Conservation (phyloP, 306 rosid species). For the Lagenaria siceraria region DNA sequence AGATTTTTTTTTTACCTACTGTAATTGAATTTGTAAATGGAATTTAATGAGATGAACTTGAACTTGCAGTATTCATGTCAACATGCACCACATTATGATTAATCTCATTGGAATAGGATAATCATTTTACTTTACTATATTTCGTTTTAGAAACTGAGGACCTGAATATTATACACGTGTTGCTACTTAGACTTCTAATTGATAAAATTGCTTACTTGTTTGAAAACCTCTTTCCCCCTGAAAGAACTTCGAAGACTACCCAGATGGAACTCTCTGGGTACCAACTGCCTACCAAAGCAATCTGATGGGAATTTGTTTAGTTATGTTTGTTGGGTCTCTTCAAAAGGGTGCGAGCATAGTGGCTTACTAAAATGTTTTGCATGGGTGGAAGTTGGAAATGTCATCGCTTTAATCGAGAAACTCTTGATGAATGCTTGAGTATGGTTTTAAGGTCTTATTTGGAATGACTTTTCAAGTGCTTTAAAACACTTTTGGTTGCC, state of each 20-base stretch:
- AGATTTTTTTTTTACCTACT: background rate
- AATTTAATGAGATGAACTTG: background rate
- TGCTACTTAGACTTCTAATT: background rate
- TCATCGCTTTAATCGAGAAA: background rate
- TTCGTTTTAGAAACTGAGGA: background rate
- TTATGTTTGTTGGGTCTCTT: background rate
- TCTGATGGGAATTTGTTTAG: background rate
- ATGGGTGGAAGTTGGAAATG: background rate
- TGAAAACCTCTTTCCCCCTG: background rate
- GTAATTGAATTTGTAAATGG: too few species aligned
- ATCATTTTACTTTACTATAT: background rate
- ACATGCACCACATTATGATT: background rate
- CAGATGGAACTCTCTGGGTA: background rate
- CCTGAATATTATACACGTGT: background rate
- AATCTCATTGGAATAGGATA: background rate
- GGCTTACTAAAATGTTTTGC: background rate
- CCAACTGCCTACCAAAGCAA: background rate
- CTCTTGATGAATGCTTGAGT: background rate
- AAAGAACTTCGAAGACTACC: background rate
- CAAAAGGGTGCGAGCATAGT: background rate
- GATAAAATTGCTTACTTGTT: background rate
- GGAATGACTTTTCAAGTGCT: too few species aligned
- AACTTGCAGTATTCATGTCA: background rate
- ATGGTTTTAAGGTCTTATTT: too few species aligned
- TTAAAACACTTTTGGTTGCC: too few species aligned